phyloP scores from a whole-genome alignment of 2,329 filamentous ascomycete species.

The Calonectria hongkongensis region DNA sequence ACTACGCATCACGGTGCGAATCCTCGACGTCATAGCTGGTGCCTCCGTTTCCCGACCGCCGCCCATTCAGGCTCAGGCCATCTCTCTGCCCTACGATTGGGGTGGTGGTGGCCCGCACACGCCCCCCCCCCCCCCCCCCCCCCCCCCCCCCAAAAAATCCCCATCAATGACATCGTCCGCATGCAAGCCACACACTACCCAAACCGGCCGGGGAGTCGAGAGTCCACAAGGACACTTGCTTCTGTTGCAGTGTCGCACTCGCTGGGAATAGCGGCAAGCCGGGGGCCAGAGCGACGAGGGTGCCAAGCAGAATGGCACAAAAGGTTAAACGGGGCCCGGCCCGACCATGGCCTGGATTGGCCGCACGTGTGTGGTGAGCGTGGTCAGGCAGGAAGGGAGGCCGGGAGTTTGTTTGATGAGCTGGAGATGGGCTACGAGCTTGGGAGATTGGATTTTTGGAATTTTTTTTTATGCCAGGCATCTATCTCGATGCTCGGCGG shows the following conservation, averaged over 20 bases:
- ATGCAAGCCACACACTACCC: conserved; percentile 30
- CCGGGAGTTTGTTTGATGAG: conserved; percentile 20
- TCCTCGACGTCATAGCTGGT: conserved; percentile 28
- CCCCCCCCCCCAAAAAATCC: no score
- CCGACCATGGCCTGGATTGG: conserved; percentile 25
- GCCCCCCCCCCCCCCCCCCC: conserved; percentile 19
- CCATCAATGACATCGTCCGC: conserved; percentile 48
- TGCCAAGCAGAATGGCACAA: conserved; percentile 14
- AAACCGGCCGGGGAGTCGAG: conserved; percentile 17
- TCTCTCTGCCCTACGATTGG: conserved; percentile 15
- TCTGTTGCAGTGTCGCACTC: conserved; percentile 22
- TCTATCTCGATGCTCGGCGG: no score
- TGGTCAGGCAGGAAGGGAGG: not conserved
- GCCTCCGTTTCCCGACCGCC: not conserved
- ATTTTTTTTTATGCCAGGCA: not conserved
- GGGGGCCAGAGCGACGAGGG: conserved; percentile 1
- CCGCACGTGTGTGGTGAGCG: conserved; percentile 14
- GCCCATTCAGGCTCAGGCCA: not conserved
- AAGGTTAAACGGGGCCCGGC: conserved; percentile 23
- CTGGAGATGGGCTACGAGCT: conserved; percentile 1
- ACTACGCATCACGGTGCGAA: not conserved
- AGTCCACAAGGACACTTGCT: conserved; percentile 22
- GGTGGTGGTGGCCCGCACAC: not conserved
- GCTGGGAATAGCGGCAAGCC: conserved; percentile 14
- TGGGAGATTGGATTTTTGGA: not conserved